phyloP scores from a whole-genome alignment of 176 grass and related monocot species.

The Guadua angustifolia region DNA sequence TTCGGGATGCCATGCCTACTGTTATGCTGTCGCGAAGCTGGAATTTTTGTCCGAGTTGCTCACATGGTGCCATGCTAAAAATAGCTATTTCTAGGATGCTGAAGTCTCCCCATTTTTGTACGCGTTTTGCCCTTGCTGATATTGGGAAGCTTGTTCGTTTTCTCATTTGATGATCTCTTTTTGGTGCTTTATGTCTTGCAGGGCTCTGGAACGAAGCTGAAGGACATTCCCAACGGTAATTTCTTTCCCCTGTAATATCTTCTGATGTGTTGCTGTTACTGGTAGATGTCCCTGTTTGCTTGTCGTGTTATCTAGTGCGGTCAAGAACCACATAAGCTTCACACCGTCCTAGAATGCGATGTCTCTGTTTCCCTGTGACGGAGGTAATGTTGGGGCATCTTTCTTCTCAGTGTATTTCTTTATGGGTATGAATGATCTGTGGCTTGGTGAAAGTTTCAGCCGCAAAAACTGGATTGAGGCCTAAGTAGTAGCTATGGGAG shows the following conservation, averaged over 20 bases:
- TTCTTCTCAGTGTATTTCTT: not conserved
- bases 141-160: not conserved
- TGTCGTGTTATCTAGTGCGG: no score
- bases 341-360: not conserved
- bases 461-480: not conserved
- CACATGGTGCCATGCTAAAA: not conserved
- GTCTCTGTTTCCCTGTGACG: not conserved
- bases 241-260: not conserved
- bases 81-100: not conserved
- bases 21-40: not conserved
- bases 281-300: not conserved
- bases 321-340: not conserved
- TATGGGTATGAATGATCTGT: not conserved
- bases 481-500: not conserved
- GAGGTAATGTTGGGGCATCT: not conserved
- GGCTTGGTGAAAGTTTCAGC: not conserved
- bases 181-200: constrained; percentile 31
- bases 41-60: not conserved
- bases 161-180: not conserved
- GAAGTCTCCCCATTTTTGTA: not conserved
- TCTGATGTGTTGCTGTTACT: not conserved
- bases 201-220: constrained; percentile 93
- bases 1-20: not conserved
- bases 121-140: not conserved
- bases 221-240: constrained; percentile 93